Evolutionary conservation across 805 yeast species (phyloP).

Genomic region (Yarrowia yakushimensis): DNA sequence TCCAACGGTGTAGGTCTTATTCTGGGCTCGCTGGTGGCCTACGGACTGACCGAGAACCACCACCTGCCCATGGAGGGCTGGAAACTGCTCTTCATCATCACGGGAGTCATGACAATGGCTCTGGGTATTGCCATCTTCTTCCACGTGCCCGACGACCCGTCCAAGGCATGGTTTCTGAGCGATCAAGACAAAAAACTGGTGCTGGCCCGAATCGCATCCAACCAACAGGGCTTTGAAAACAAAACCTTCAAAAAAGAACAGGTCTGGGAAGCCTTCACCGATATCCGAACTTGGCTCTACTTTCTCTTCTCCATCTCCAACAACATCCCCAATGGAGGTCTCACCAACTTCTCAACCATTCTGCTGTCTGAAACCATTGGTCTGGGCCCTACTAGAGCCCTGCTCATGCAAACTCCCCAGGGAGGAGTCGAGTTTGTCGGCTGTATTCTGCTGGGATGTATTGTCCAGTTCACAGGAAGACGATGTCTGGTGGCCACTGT

Average conservation of each 20-base stretch:
- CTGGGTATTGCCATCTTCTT: slow-evolving; percentile 34
- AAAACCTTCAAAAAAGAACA: slow-evolving; percentile 53
- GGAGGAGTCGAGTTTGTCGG: slow-evolving; percentile 39
- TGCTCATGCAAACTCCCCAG: slow-evolving; percentile 38
- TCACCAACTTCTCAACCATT: slow-evolving; percentile 48
- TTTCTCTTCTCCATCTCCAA: slow-evolving; percentile 42
- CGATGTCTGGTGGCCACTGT: slow-evolving; percentile 44
- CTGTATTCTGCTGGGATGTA: slow-evolving; percentile 27
- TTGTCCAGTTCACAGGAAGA: slow-evolving; percentile 26
- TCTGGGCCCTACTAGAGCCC: slow-evolving; percentile 28
- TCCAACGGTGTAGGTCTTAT: slow-evolving; percentile 46
- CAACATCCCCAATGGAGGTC: slow-evolving; percentile 54
- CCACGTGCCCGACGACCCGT: slow-evolving; percentile 53
- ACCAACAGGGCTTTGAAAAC: slow-evolving; percentile 58
- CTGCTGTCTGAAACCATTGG: slow-evolving; percentile 37
- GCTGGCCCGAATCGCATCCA: slow-evolving; percentile 51
- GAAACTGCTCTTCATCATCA: slow-evolving; percentile 54
- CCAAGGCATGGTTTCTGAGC: slow-evolving; percentile 45
- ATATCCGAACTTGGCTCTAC: slow-evolving; percentile 50
- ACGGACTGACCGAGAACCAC: slow-evolving; percentile 42
- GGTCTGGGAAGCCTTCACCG: slow-evolving; percentile 49
- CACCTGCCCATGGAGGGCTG: slow-evolving; percentile 43
- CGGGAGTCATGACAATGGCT: slow-evolving; percentile 53
- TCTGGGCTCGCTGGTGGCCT: slow-evolving; percentile 51
- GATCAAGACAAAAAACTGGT: slow-evolving; percentile 47